phyloP scores from a whole-genome alignment of 768 basidiomycete genomes.

The Hericium erinaceus region DNA sequence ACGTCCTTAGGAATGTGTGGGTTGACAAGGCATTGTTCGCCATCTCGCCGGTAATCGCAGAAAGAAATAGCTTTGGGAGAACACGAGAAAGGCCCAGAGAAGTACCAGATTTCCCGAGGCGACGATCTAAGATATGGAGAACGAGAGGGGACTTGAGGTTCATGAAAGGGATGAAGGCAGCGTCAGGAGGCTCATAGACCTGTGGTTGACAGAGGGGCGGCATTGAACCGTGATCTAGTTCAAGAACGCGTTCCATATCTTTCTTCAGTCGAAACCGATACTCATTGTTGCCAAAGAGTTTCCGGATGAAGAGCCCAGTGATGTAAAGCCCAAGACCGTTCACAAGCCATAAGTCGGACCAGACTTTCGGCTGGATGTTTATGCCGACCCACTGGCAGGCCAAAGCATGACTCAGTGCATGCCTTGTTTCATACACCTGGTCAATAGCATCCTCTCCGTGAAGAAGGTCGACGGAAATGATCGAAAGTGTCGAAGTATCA shows the following conservation, averaged over 20 bases:
- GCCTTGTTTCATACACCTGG: slow-evolving; percentile 85
- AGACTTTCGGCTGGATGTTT: slow-evolving; percentile 88
- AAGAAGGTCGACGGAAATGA: slow-evolving; percentile 73
- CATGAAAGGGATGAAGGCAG: slow-evolving; percentile 73
- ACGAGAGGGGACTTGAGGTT: slow-evolving; percentile 96
- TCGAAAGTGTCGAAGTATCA: slow-evolving; percentile 75
- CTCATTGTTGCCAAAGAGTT: slow-evolving; percentile 91
- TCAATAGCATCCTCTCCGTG: slow-evolving; percentile 87
- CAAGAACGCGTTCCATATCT: slow-evolving; percentile 89
- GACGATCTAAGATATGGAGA: slow-evolving; percentile 88
- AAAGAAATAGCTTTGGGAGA: slow-evolving; percentile 89
- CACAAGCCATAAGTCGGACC: slow-evolving; percentile 95
- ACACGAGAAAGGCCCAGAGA: slow-evolving; percentile 91
- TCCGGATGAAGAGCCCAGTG: slow-evolving; percentile 77
- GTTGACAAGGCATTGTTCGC: slow-evolving; percentile 81
- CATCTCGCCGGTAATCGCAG: slow-evolving; percentile 87
- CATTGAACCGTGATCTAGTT: slow-evolving; percentile 81
- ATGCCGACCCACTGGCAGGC: slow-evolving; percentile 97
- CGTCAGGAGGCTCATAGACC: slow-evolving; percentile 74
- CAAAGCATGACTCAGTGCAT: slow-evolving; percentile 76
- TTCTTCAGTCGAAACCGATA: slow-evolving; percentile 92
- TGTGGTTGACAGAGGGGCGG: slow-evolving; percentile 92
- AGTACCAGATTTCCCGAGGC: slow-evolving; percentile 90
- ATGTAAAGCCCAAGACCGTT: slow-evolving; percentile 90
- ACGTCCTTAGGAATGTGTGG: slow-evolving; percentile 81